Percentiles rank a stretch among this genome's conserved stretches.
Evolutionary conservation across 176 grass and related monocot genomes (phyloP).

Genomic region (Aegilops tauschii): DNA sequence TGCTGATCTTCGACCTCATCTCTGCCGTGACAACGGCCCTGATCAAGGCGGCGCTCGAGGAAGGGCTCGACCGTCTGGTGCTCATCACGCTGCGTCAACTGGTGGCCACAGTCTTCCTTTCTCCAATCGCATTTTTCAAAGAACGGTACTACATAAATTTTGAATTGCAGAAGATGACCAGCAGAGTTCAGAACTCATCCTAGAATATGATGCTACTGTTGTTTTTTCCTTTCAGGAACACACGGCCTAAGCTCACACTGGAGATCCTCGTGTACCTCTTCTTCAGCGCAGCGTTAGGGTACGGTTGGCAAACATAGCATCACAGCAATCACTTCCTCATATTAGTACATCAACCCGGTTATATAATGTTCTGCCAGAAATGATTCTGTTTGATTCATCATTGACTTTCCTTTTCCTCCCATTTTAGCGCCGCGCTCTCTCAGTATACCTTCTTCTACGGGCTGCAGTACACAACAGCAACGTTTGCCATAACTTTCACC

Average conservation of each 20-base stretch:
- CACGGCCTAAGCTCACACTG: conserved; percentile 71
- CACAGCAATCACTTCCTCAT: neutral
- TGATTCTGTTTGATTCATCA: neutral
- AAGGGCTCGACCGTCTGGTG: conserved; percentile 69
- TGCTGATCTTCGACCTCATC: conserved; percentile 57
- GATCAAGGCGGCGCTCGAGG: conserved; percentile 67
- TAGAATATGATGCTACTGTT: neutral
- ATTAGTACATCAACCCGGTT: neutral
- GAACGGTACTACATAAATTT: conserved; percentile 57
- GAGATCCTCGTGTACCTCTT: conserved; percentile 92
- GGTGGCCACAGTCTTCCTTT: conserved; percentile 63
- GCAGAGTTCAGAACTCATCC: neutral
- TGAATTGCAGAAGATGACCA: neutral
- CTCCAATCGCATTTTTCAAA: conserved; percentile 68
- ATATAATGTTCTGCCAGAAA: neutral
- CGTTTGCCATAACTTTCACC: conserved; percentile 77
- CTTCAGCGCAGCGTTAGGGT: conserved; percentile 83
- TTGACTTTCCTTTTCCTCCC: neutral
- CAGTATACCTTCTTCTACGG: conserved; percentile 85
- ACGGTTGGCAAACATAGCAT: neutral
- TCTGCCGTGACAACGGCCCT: conserved; percentile 67
- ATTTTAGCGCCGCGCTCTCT: conserved; percentile 46
- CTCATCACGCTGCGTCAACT: conserved; percentile 79
- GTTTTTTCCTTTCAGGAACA: conserved; percentile 50
- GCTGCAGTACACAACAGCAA: conserved; percentile 67